These are phyloP conservation scores for Pelargonium cotyledonis DNA, from an alignment of 441 rosid genomes.

Conservation along the genomic window DNA sequence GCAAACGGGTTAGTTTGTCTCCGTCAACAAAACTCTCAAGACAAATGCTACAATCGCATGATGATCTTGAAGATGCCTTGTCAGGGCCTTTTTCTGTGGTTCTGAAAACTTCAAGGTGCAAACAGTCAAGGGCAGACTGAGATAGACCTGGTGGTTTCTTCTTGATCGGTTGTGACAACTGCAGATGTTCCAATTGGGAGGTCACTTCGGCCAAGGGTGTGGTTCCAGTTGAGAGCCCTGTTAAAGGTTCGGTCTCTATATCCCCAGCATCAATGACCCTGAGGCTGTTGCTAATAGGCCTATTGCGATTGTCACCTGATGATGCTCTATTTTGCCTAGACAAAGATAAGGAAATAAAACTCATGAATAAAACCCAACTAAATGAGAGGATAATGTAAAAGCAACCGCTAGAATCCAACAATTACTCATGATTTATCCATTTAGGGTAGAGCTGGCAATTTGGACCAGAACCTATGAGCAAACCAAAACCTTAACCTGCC, in stretches of 20 bases:
- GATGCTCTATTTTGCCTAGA: constrained; percentile 44
- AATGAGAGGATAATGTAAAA: too few relatives aligned
- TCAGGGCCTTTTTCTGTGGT: constrained; percentile 21
- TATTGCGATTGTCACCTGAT: constrained; percentile 22
- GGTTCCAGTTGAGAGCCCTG: constrained; percentile 17
- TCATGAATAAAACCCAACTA: constrained; percentile 17
- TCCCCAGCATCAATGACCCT: constrained; percentile 38
- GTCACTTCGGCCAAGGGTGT: constrained; percentile 23
- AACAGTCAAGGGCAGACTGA: constrained; percentile 39
- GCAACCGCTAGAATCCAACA: too few relatives aligned
- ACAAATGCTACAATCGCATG: constrained; percentile 73
- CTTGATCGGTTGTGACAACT: constrained; percentile 24
- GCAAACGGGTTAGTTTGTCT: constrained; percentile 47
- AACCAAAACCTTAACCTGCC: too few relatives aligned
- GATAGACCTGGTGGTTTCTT: constrained; percentile 74
- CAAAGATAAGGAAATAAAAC: too few relatives aligned
- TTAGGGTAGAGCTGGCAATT: too few relatives aligned
- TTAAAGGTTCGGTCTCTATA: constrained; percentile 28
- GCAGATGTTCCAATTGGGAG: constrained; percentile 33
- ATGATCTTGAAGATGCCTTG: constrained; percentile 15
- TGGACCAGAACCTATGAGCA: too few relatives aligned
- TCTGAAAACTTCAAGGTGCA: constrained; percentile 42
- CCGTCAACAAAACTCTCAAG: constrained; percentile 66
- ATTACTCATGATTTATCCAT: too few relatives aligned
- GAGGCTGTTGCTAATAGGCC: constrained; percentile 29